Evolutionary conservation across 148 eudicot species (phyloP).

Genomic region (Vaccinium macrocarpon): DNA sequence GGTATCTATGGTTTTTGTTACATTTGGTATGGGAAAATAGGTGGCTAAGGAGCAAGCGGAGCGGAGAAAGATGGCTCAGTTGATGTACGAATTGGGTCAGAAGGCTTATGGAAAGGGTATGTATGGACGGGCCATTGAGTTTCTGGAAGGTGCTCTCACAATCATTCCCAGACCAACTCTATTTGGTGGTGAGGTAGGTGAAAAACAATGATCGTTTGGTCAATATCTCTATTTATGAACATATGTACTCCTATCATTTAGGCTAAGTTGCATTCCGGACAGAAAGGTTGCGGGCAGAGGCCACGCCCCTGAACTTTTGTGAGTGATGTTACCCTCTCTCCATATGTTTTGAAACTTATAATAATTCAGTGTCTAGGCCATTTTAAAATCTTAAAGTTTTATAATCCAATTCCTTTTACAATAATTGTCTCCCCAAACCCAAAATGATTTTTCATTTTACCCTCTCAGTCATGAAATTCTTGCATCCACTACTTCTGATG

Average conservation of each 20-base stretch:
- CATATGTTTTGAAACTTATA: too few relatives aligned
- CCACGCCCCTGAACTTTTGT: background rate
- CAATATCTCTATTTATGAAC: background rate
- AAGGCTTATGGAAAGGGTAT: constrained; percentile 93
- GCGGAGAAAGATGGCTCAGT: constrained; percentile 80
- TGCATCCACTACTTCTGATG: constrained; percentile 11
- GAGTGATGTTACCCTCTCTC: background rate
- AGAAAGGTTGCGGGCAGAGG: background rate
- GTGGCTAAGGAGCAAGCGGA: constrained; percentile 98
- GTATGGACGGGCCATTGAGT: constrained; percentile 89
- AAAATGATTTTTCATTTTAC: background rate
- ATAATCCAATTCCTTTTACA: background rate
- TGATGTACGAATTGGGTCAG: constrained; percentile 96
- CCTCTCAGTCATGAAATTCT: background rate
- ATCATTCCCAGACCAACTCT: constrained; percentile 87
- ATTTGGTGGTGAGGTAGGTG: constrained; percentile 98
- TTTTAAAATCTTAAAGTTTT: background rate
- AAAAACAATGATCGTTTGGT: background rate
- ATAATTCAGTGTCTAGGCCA: background rate
- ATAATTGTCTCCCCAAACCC: background rate
- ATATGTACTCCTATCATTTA: background rate
- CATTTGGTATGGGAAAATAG: constrained; percentile 31
- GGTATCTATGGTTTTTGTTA: constrained; percentile 2
- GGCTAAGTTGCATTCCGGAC: background rate
- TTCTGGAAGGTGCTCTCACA: constrained; percentile 91